A percentile compares a stretch with the other conserved stretches of the same genome.
These are phyloP conservation scores for Suaeda aralocaspica DNA, from an alignment of 148 eudicot genomes.

Conservation along the genomic window DNA sequence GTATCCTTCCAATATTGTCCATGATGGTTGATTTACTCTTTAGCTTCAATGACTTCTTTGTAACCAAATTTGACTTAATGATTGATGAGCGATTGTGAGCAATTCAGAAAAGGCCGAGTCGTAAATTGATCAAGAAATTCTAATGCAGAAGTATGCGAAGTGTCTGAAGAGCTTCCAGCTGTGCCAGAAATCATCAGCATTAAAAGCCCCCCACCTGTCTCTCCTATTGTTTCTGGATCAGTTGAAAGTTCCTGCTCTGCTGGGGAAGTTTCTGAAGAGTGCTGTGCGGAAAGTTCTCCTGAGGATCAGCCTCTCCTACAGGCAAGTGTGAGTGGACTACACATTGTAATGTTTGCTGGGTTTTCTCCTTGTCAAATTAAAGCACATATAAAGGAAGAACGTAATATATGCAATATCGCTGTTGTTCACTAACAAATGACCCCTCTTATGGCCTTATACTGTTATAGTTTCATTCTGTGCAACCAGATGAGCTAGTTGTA, in stretches of 20 bases:
- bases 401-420: too few relatives aligned
- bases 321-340: constrained; percentile 15
- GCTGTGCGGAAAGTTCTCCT: constrained; percentile 7
- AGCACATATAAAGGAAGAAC: neutral
- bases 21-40: constrained; percentile 9
- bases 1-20: too few relatives aligned
- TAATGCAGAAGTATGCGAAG: constrained; percentile 8
- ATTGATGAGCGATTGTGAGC: neutral
- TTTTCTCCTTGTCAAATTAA: neutral
- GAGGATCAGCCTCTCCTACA: constrained; percentile 14
- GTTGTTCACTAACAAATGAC: too few relatives aligned
- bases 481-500: too few relatives aligned
- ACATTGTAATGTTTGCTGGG: neutral
- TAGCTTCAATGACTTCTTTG: neutral
- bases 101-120: constrained; percentile 4
- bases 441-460: too few relatives aligned
- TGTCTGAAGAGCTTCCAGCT: constrained; percentile 13
- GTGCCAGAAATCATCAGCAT: constrained; percentile 8
- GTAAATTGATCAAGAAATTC: too few relatives aligned
- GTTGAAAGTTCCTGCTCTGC: constrained; percentile 15
- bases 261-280: constrained; percentile 13
- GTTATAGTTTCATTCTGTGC: too few relatives aligned
- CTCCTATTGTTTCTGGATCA: constrained; percentile 20
- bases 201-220: constrained; percentile 6
- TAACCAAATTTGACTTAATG: neutral